phyloP scores from a whole-genome alignment of 139 green algal species.

The Micractinium sp. region DNA sequence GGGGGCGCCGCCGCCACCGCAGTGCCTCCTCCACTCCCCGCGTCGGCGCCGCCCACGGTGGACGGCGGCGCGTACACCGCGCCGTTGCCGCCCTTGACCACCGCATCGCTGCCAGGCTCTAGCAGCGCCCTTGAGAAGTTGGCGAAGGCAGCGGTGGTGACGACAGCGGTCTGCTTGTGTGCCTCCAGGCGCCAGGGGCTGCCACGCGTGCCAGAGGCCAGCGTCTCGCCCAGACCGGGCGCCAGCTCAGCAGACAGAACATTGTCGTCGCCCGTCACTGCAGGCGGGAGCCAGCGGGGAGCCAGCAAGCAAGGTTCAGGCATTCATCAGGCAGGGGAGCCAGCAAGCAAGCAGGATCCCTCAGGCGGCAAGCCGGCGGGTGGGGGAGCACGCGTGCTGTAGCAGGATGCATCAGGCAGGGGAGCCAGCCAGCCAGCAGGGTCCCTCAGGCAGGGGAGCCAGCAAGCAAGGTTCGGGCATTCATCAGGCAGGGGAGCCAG shows the following conservation, averaged over 20 bases:
- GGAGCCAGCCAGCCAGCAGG: too few species aligned
- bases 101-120: slow-evolving; percentile 4
- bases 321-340: not conserved
- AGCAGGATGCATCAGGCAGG: too few species aligned
- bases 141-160: slow-evolving; percentile 85
- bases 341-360: too few species aligned
- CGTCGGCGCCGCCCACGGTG: not conserved
- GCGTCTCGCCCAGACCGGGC: slow-evolving; percentile 90
- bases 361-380: not conserved
- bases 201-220: slow-evolving; percentile 84
- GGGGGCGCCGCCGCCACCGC: slow-evolving; percentile 18
- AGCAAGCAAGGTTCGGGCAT: not conserved
- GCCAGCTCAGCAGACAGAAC: slow-evolving; percentile 86
- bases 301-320: not conserved
- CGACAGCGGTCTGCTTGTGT: slow-evolving; percentile 66
- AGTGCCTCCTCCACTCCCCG: not conserved
- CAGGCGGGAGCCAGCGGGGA: not conserved
- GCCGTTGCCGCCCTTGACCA: not conserved
- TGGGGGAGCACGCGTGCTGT: too few species aligned
- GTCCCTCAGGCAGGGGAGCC: too few species aligned
- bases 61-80: not conserved
- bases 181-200: slow-evolving; percentile 89
- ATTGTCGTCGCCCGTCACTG: slow-evolving; percentile 54
- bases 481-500: not conserved
- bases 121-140: slow-evolving; percentile 92